Base-by-base conservation (phyloP, 2,329 filamentous ascomycete genomes). In the Leptodontidium sp. region DNA sequence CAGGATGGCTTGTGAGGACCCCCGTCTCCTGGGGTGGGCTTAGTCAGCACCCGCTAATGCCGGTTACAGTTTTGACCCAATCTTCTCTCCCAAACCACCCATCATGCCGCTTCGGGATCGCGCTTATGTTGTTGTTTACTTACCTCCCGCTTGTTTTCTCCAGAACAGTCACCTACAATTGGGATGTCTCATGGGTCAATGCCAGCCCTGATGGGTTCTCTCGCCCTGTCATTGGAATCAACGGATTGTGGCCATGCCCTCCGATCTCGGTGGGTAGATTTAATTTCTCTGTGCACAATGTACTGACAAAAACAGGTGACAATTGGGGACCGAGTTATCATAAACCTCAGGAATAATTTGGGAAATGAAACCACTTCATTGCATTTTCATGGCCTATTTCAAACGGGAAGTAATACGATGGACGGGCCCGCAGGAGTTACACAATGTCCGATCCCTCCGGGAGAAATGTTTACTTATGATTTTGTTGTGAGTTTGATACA, bases 361-460 rank as follows among this genome's bases (percentile, higher is more conserved):
- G 69, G 69, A 38, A 86, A 87, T 73, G 78, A 86, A 74, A 83
- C 82, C 4, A 86, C 85, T 6, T 82, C 83, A 55, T 67, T 86
- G 1, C 84, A 83, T 77, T 91, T 86, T 77, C 88, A 91, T 76
- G 89, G 89, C 32, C 77, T 90, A 69, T 84, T 80, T 77, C 85
- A 88, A 78, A 80, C 83, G 73, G 81, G 81, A 52, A 87, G 84
- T 1, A 80, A 79, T 3, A 78, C 83, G 35, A 88, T 90, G 84
- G 89, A 91, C 76, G 89, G 89, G 0, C 83, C 86, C 2, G 79
- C 79, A 2, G 82, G 81, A 15, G 82, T 86, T 4, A 86, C 85
- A 1, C 73, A 75, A 57, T 75, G 72, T 32, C 67, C 72, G 6
- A 71, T 74, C 15, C 70, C 67, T 40, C 72, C 71, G 4, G 71